Percentiles rank a stretch among this genome's conserved stretches.
These are phyloP conservation scores for Fusarium chlamydosporum DNA, from an alignment of 2,329 filamentous ascomycete species.

Conservation along the genomic window DNA sequence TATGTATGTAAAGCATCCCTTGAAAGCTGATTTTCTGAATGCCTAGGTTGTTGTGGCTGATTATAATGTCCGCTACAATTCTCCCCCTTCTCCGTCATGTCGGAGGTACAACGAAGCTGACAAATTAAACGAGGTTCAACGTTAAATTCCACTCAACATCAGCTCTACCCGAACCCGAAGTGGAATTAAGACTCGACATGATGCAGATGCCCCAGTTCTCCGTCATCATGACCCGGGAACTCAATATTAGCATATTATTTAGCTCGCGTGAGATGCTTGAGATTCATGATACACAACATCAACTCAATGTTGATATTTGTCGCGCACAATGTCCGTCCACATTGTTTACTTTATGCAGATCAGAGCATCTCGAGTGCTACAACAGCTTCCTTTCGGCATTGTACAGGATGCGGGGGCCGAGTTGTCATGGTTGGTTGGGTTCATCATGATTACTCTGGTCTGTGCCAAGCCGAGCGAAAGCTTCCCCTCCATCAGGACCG, in stretches of 20 bases:
- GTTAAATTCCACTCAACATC: slow-evolving; percentile 24
- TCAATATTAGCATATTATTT: neutral
- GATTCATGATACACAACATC: neutral
- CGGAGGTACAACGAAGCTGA: slow-evolving; percentile 26
- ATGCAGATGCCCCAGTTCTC: slow-evolving; percentile 29
- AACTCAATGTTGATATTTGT: neutral
- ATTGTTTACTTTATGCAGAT: slow-evolving; percentile 24
- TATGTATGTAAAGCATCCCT: neutral
- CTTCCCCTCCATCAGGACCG: slow-evolving; percentile 17
- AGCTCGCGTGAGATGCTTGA: neutral
- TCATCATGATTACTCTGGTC: slow-evolving; percentile 37
- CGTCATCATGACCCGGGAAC: slow-evolving; percentile 26
- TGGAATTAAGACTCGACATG: slow-evolving; percentile 22
- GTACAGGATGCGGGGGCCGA: slow-evolving; percentile 5
- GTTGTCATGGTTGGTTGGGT: slow-evolving; percentile 20
- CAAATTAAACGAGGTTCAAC: slow-evolving; percentile 36
- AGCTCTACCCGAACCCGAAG: slow-evolving; percentile 29
- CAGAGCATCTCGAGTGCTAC: slow-evolving; percentile 18
- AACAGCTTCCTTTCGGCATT: slow-evolving; percentile 10
- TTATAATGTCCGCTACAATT: slow-evolving; percentile 6
- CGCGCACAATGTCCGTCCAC: neutral
- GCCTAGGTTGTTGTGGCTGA: slow-evolving; percentile 12
- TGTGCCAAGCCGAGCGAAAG: slow-evolving; percentile 23
- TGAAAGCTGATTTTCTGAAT: neutral
- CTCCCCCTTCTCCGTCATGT: neutral